Percentiles rank a stretch among this genome's conserved stretches.
Conservation (phyloP, 2,329 filamentous ascomycete species). For the Microsporum ferrugineum region DNA sequence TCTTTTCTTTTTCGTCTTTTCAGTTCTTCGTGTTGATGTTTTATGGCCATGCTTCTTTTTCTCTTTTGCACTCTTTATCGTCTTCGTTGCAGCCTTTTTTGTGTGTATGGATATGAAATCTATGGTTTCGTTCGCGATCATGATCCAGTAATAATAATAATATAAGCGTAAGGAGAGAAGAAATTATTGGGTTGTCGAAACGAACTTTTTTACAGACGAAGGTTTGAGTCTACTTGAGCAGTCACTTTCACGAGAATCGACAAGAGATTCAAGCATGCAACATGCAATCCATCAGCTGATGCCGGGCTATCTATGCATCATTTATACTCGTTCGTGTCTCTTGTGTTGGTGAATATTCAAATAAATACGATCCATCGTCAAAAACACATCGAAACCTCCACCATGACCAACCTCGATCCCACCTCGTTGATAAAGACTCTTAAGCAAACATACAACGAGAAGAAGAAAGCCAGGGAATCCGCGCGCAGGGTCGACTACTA, state of each 20-base stretch:
- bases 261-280: too few relatives aligned
- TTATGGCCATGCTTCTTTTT: background rate
- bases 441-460: background rate
- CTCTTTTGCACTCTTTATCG: background rate
- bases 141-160: background rate
- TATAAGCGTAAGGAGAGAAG: background rate
- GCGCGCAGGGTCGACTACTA: background rate
- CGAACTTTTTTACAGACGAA: background rate
- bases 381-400: background rate
- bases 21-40: conserved; percentile 10
- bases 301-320: too few relatives aligned
- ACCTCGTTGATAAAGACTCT: background rate
- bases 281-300: too few relatives aligned
- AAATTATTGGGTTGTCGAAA: background rate
- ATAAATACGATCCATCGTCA: too few relatives aligned
- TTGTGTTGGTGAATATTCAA: too few relatives aligned
- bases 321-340: too few relatives aligned
- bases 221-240: background rate
- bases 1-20: conserved; percentile 20
- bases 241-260: background rate
- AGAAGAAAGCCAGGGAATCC: background rate
- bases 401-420: background rate
- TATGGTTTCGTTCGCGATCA: background rate
- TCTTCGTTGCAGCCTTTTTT: background rate
- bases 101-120: conserved; percentile 4